Base-by-base conservation (phyloP, 192 early-diverging fungal genomes). In the Chytriomyces hyalinus region DNA sequence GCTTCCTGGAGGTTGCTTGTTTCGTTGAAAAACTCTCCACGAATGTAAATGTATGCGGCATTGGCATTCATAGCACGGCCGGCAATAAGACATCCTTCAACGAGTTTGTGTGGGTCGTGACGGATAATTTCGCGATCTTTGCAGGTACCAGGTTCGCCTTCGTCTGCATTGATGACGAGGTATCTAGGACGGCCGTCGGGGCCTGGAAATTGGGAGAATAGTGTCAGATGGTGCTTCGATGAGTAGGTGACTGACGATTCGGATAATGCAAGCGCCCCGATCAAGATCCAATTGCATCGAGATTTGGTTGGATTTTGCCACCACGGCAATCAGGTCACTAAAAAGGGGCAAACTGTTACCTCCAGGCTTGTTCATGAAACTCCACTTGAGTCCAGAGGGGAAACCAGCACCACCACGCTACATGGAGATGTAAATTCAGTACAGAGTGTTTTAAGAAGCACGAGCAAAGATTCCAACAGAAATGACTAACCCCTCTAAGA, bases 101-200 rank as follows among this genome's bases (percentile, higher is more conserved):
- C 87, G 50, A 99, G 88, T 86, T 97, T 99, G 90, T 99, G 97
- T 24, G 95, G 93, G 70, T 91, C 83, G 84, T 93, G 91, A 66
- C 95, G 91, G 90, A 95, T 88, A 73, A 96, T 97, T 85, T 98
- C 97, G 75, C 97, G 92, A 82, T 96, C 96, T 86, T 97, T 99
- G 91, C 97, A 99, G 62, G 97, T 99, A 57, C 96, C 95, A 6
- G 97, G 97, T 84, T 98, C 97, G 75, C 97, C 97, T 83, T 99
- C 97, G 76, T 99, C 96, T 68, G 96, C 95, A 83, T 99, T 99
- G 78, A 99, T 92, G 28, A 98, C 96, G 81, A 99, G 89, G 82
- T 98, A 99, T 36, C 94, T 90, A 45, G 97, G 89, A 63, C 87
- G 83, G 43, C 84, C 84, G 61, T 88, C 87, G 5, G 85, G 87